Percentiles rank a stretch among this genome's conserved stretches.
Evolutionary conservation across 2,329 filamentous ascomycete genomes (phyloP).

Genomic region (Penicillium polonicum): DNA sequence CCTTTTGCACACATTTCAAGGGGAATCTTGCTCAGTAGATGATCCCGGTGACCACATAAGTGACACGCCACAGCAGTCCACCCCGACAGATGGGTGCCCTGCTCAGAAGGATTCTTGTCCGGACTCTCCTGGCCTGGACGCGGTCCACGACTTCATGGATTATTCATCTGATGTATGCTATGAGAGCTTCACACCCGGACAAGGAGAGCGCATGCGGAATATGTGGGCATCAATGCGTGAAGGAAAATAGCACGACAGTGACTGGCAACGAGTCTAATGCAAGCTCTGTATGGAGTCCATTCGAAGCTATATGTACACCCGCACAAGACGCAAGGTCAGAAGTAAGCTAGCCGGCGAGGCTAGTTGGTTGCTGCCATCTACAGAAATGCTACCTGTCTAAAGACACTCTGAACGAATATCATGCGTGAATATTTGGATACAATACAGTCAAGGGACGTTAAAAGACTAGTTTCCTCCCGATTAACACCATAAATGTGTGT

Average conservation of each 20-base stretch:
- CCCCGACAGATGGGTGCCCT: slow-evolving; percentile 60
- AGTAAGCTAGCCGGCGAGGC: neutral
- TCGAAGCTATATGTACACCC: neutral
- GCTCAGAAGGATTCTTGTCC: slow-evolving; percentile 53
- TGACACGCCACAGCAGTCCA: slow-evolving; percentile 50
- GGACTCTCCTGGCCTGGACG: slow-evolving; percentile 46
- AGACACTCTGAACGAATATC: neutral
- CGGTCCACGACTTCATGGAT: slow-evolving; percentile 62
- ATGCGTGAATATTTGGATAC: neutral
- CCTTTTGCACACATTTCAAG: slow-evolving; percentile 47
- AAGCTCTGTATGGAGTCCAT: neutral
- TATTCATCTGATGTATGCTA: slow-evolving; percentile 58
- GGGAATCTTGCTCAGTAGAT: slow-evolving; percentile 33
- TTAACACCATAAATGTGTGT: neutral
- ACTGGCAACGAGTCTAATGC: neutral
- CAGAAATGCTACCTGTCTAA: neutral
- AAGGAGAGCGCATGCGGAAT: slow-evolving; percentile 52
- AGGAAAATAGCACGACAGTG: slow-evolving; percentile 28
- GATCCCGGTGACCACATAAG: slow-evolving; percentile 45
- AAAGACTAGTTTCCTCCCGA: neutral
- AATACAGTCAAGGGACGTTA: neutral
- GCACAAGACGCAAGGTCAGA: neutral
- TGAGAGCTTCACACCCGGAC: slow-evolving; percentile 51
- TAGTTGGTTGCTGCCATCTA: neutral
- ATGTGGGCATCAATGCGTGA: slow-evolving; percentile 50